A percentile compares a stretch with the other conserved stretches of the same genome.
These are phyloP conservation scores for Coleophoma eucalyptorum DNA, from an alignment of 2,329 filamentous ascomycete species.

Conservation along the genomic window DNA sequence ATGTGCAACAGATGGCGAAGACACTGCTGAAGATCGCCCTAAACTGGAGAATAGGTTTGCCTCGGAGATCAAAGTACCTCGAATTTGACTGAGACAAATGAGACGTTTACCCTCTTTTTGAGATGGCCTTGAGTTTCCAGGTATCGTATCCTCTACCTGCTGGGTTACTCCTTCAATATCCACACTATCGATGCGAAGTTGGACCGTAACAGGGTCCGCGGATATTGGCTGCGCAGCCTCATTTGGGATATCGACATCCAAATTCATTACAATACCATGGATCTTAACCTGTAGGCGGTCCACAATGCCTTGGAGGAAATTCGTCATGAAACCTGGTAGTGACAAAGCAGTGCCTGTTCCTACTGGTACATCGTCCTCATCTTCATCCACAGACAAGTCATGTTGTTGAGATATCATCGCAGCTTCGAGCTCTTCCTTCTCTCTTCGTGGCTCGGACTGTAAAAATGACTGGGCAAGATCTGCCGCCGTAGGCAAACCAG, in stretches of 20 bases:
- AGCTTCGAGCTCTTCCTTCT: conserved; percentile 65
- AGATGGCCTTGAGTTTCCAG: conserved; percentile 13
- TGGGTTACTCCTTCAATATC: conserved; percentile 63
- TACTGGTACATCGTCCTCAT: conserved; percentile 53
- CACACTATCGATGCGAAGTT: conserved; percentile 60
- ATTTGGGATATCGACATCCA: conserved; percentile 56
- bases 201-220: conserved; percentile 56
- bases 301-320: conserved; percentile 69
- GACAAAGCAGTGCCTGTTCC: conserved; percentile 71
- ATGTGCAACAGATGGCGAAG: conserved; percentile 49
- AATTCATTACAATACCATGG: conserved; percentile 59
- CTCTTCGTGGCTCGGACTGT: conserved; percentile 62
- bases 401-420: conserved; percentile 61
- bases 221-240: conserved; percentile 35
- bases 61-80: conserved; percentile 64
- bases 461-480: conserved; percentile 77
- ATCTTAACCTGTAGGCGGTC: conserved; percentile 68
- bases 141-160: conserved; percentile 8
- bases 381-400: conserved; percentile 56
- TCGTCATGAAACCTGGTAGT: conserved; percentile 66
- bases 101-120: conserved; percentile 63
- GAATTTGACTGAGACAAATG: conserved; percentile 58
- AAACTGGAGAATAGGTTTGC: conserved; percentile 61
- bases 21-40: conserved; percentile 52
- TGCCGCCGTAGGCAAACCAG: conserved; percentile 62